Evolutionary conservation across 202 grass and related monocot species (phyloP), one percentile per base, ranked within the genome.

Genomic region (Setaria italica): DNA sequence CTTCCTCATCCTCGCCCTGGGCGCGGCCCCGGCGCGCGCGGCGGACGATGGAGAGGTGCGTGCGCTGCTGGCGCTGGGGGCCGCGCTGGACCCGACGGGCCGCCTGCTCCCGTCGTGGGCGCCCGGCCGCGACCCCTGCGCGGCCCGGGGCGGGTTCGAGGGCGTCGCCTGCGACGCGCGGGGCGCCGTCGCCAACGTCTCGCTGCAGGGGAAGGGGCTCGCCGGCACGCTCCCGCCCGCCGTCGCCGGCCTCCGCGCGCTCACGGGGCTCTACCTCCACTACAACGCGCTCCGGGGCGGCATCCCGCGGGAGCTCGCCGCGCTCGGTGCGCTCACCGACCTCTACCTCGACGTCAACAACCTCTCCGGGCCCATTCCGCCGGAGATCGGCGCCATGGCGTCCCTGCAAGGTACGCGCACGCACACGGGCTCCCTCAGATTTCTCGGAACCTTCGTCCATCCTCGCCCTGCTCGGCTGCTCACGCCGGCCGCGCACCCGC

Each of bases 291-390:
- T 99, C 43, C 91, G 15, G 35, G 93, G 96, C 16, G 80, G 59
- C 76, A 25, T 99, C 59, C 96, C 96, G 0, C 72, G 34, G 50
- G 93, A 92, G 87, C 88, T 99, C 58, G 82, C 80, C 0, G 72
- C 17, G 10, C 85, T 99, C 33, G 49, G 77, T 15, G 58, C 37
- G n/a, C 93, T 99, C 65, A 90, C 89, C 70, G 93, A 99, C 69
- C 87, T 99, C 68, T 99, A 99, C 80, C 91, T 99, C 62, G 81
- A 92, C 85, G 90, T 92, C 69, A 99, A 99, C 90, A 91, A 85
- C 84, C 76, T 99, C 80, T 90, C 91, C 30, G 91, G 93, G 2
- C 51, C 74, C 43, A 92, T 99, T 62, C 96, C 96, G 29, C 45
- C 82, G 67, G 91, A 92, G 82, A 74, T 99, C 60, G 88, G 85